Base-by-base conservation (phyloP, 2,329 filamentous ascomycete species). In the Tolypocladium tropicale region DNA sequence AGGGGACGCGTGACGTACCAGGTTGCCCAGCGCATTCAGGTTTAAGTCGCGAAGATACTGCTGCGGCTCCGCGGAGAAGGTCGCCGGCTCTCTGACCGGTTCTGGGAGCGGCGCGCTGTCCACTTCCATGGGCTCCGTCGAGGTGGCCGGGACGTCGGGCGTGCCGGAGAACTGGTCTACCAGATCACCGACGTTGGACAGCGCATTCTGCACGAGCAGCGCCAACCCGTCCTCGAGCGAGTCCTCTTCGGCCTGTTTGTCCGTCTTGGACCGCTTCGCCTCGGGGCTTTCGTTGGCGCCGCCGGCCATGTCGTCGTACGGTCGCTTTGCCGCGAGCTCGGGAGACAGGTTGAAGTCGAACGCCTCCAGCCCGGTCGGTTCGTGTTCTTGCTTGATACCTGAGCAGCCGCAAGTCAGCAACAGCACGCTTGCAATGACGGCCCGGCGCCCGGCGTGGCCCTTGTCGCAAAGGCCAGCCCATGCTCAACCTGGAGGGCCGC, bases 331-430 rank as follows among this genome's bases (percentile, higher is more conserved):
- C 52, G 69, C 64, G 52, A 68, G 62, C 56, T 72, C 70, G 46
- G 71, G 65, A 48, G 71, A 64, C 49, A 72, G 60, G 55, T 62
- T 63, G 49, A 74, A 64, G 58, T 74, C 67, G 54, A 72, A 62
- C 41, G 62, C 68, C 14, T 69, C 70, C 58, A 72, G 63, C 25
- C 50, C 55, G 11, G 56, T 54, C 18, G 67, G 62, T 36, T 68
- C 67, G 14, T 66, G 64, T 59, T 75, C 72, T 61, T 73, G 67
- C 60, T 75, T 74, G 57, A 74, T 73, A 58, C 65, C 71, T 69
- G 60, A 52, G 23, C 54, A 60, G 55, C 11, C 51, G 53, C 57
- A n/a, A 33, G 63, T 71, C 60, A 71, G 68, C 54, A 61, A 57
- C 53, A 36, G 41, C 37, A 49, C 53, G 52, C 30, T 23, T 32